Base-by-base conservation (phyloP, 371 early-diverging fungal genomes). In the Entomophthora muscae region DNA sequence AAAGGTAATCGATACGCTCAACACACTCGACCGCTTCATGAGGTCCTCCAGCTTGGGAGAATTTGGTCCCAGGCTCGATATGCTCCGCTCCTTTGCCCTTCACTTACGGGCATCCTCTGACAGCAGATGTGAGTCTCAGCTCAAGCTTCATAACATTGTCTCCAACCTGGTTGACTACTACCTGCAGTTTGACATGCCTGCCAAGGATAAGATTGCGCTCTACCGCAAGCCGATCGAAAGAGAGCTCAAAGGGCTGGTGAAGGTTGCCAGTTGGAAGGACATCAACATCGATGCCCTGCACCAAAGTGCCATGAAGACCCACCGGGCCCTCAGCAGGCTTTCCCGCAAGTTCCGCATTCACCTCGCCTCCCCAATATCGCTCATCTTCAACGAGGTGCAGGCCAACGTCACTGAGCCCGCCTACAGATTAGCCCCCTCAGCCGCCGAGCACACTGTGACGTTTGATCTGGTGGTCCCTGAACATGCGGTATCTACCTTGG, bases 221-320 rank as follows among this genome's bases (percentile, higher is more conserved):
- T 66, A 77, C 22, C 81, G 85, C 64, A 79, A 84, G 64, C 86
- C 93, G 2, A 86, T 96, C 51, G 81, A 83, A 55, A 89, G 86
- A 66, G 93, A 98, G 32, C 78, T 98, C 67, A 82, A 85, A 64
- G 90, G 92, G 61, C 91, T 85, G 68, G 95, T 95, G 56, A 88
- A 89, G 73, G 87, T 98, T 65, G 95, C 96, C 13, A 86, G 80
- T 53, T 98, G 96, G 95, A 92, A 93, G 73, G 98, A 98, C 72
- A 86, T 93, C 51, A 98, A 94, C 65, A 86, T 93, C n/a, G 86
- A 86, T 66, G 92, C 97, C 0, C 74, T 98, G 52, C 82, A 86
- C 42, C 89, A 88, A 65, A 89, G 89, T 73, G 92, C 96, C 1
- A 82, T 82, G 57, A 86, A 86, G 75, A 90, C 94, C 3, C 97